A percentile compares a stretch with the other conserved stretches of the same genome.
Conservation (phyloP, 2,329 filamentous ascomycete genomes). For the Calonectria montana region DNA sequence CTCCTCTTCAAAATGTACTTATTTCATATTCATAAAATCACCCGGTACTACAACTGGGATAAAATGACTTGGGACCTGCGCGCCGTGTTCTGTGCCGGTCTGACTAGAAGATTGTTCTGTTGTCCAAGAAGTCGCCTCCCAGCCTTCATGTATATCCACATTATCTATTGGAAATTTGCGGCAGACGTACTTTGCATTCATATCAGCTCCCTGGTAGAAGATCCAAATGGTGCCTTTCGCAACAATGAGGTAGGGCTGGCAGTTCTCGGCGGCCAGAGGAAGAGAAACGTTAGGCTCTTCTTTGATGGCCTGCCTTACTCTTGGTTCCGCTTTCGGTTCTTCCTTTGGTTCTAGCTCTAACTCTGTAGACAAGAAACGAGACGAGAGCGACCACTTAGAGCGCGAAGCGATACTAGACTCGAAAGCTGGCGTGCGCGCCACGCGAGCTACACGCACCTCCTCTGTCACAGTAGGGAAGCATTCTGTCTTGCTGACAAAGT, state of each 20-base stretch:
- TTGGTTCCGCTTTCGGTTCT: background rate
- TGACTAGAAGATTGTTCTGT: background rate
- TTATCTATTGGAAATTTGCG: background rate
- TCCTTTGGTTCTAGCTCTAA: background rate
- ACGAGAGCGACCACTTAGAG: slow-evolving; percentile 4
- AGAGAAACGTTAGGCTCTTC: background rate
- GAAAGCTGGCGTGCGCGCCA: background rate
- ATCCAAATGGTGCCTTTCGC: slow-evolving; percentile 1
- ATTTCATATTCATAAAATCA: slow-evolving; percentile 13
- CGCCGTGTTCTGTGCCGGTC: background rate
- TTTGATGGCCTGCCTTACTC: background rate
- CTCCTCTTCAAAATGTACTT: background rate
- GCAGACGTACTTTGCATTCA: slow-evolving; percentile 1
- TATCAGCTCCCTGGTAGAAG: slow-evolving; percentile 13
- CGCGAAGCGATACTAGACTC: background rate
- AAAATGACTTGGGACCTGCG: background rate
- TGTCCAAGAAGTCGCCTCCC: slow-evolving; percentile 6
- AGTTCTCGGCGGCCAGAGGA: background rate
- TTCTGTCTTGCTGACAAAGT: background rate
- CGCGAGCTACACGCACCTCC: background rate
- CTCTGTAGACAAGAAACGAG: background rate
- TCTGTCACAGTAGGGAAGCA: background rate
- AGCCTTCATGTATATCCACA: background rate
- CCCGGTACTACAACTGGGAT: slow-evolving; percentile 7
- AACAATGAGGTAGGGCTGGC: slow-evolving; percentile 5